A percentile compares a stretch with the other conserved stretches of the same genome.
These are phyloP conservation scores for Hymenoscyphus infarciens DNA, from an alignment of 2,329 filamentous ascomycete genomes.

Conservation along the genomic window DNA sequence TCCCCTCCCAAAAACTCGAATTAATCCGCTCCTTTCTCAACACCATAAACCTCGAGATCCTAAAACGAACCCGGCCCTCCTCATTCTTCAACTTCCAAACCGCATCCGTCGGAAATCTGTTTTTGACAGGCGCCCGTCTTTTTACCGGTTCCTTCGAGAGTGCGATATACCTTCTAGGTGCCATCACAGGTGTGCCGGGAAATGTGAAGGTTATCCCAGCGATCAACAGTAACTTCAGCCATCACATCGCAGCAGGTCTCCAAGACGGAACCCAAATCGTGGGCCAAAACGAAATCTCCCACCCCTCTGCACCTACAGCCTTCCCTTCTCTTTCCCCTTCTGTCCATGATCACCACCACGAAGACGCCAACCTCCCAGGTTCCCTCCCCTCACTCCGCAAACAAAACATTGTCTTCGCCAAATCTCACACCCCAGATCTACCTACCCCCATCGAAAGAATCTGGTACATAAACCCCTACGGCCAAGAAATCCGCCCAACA, in stretches of 20 bases:
- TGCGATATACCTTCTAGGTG: constrained; percentile 83
- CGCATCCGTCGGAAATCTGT: constrained; percentile 75
- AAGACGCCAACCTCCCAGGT: constrained; percentile 78
- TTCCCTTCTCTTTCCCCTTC: constrained; percentile 26
- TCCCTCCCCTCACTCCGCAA: constrained; percentile 75
- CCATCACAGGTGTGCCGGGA: constrained; percentile 78
- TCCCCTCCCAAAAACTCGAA: constrained; percentile 70
- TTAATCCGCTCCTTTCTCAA: constrained; percentile 76
- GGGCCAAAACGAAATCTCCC: constrained; percentile 89
- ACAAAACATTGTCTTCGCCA: constrained; percentile 79
- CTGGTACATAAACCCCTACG: constrained; percentile 98
- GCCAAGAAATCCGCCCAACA: constrained; percentile 85
- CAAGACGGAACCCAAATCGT: constrained; percentile 74
- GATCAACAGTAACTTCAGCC: constrained; percentile 91
- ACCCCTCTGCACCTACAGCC: constrained; percentile 48
- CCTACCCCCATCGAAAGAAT: constrained; percentile 73
- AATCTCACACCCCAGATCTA: constrained; percentile 70
- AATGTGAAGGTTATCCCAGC: constrained; percentile 78
- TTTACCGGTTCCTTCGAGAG: constrained; percentile 93
- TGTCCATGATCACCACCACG: constrained; percentile 42
- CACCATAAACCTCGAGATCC: constrained; percentile 71
- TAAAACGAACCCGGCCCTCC: constrained; percentile 69
- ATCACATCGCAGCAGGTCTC: constrained; percentile 86
- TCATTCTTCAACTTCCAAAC: constrained; percentile 75
- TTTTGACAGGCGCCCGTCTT: constrained; percentile 78